These are phyloP conservation scores for Rhinocladiella mackenziei DNA, from an alignment of 2,329 filamentous ascomycete species.

Conservation along the genomic window DNA sequence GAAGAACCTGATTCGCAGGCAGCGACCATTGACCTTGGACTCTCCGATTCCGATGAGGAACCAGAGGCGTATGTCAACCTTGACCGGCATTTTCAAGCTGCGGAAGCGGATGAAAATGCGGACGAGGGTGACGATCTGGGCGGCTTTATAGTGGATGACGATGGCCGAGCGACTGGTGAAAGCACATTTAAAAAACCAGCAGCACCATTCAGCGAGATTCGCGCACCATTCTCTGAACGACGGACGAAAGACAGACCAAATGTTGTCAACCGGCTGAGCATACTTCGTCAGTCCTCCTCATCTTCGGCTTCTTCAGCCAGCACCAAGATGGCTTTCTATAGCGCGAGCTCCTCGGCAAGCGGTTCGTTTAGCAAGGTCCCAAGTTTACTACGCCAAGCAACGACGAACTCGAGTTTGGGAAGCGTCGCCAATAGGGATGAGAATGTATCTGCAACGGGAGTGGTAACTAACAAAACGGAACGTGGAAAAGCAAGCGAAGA, in stretches of 20 bases:
- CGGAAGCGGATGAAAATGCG: slow-evolving; percentile 50
- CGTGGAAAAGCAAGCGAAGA: slow-evolving; percentile 26
- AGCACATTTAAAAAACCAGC: slow-evolving; percentile 30
- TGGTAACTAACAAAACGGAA: slow-evolving; percentile 27
- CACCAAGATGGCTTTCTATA: slow-evolving; percentile 28
- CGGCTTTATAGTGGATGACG: slow-evolving; percentile 31
- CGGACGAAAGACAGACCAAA: slow-evolving; percentile 37
- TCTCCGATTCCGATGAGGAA: slow-evolving; percentile 40
- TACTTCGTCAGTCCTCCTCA: slow-evolving; percentile 45
- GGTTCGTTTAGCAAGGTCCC: slow-evolving; percentile 22
- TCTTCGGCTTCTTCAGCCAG: slow-evolving; percentile 30
- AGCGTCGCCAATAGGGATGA: slow-evolving; percentile 22
- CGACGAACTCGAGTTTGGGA: slow-evolving; percentile 28
- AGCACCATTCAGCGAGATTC: slow-evolving; percentile 16
- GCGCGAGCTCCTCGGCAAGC: slow-evolving; percentile 11
- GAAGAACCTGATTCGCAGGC: slow-evolving; percentile 52
- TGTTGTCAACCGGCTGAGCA: slow-evolving; percentile 44
- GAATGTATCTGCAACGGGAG: slow-evolving; percentile 28
- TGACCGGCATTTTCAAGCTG: slow-evolving; percentile 49
- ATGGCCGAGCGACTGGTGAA: slow-evolving; percentile 31
- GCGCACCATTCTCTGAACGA: slow-evolving; percentile 32
- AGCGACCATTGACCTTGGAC: slow-evolving; percentile 48
- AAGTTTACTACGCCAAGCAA: slow-evolving; percentile 27
- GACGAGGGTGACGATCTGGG: slow-evolving; percentile 44
- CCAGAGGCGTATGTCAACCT: slow-evolving; percentile 41